These are phyloP conservation scores for Strobilomyces echinocephalus DNA, from an alignment of 768 basidiomycete genomes.

Conservation along the genomic window DNA sequence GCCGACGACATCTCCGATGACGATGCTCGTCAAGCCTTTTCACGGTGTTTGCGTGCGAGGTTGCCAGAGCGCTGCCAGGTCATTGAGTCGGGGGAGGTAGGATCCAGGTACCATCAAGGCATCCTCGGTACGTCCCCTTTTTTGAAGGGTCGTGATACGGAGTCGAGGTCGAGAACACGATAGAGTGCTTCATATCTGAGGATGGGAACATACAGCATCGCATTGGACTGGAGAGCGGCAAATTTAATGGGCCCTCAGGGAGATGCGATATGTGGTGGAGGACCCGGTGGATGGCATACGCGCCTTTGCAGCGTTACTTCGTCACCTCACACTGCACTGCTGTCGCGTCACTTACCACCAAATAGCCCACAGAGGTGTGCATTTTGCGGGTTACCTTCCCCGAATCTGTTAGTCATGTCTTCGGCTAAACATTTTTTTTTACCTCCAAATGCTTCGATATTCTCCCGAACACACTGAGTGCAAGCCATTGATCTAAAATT, in stretches of 20 bases:
- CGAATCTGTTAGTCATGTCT: background rate
- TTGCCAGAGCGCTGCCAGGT: conserved; percentile 61
- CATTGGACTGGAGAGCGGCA: conserved; percentile 69
- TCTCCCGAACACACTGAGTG: conserved; percentile 65
- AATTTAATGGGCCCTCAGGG: conserved; percentile 63
- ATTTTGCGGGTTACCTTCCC: conserved; percentile 52
- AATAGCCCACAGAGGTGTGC: conserved; percentile 35
- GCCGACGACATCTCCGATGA: conserved; percentile 65
- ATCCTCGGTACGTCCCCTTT: conserved; percentile 67
- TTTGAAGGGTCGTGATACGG: too few relatives aligned
- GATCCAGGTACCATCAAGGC: conserved; percentile 58
- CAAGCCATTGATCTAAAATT: conserved; percentile 79
- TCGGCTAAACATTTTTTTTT: background rate
- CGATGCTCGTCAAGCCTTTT: conserved; percentile 55
- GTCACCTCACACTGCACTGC: background rate
- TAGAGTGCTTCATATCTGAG: too few relatives aligned
- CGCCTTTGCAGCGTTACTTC: conserved; percentile 38
- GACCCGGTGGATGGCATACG: conserved; percentile 71
- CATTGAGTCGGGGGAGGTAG: conserved; percentile 53
- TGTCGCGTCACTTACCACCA: background rate
- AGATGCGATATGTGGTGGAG: conserved; percentile 66
- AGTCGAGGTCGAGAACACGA: too few relatives aligned
- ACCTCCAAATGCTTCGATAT: conserved; percentile 68
- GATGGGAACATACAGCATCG: conserved; percentile 48
- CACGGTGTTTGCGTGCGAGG: conserved; percentile 49